A percentile compares a stretch with the other conserved stretches of the same genome.
Evolutionary conservation across 768 basidiomycete genomes (phyloP).

Genomic region (Polyporus arcularius): DNA sequence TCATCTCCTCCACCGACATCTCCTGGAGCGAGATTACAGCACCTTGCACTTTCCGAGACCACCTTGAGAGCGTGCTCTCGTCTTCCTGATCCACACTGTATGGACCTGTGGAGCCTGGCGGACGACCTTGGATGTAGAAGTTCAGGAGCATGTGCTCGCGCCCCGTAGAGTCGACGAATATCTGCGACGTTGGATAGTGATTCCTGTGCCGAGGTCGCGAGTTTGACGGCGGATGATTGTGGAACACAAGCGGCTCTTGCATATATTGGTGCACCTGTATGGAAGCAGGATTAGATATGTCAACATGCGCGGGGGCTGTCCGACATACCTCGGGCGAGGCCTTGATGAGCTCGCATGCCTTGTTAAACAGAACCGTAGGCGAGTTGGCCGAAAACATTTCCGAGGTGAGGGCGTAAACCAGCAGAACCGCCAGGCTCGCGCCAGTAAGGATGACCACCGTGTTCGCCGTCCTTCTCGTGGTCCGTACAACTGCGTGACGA

Average conservation of each 20-base stretch:
- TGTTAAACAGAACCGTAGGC: conserved; percentile 76
- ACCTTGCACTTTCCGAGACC: conserved; percentile 44
- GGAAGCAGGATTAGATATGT: not conserved
- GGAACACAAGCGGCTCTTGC: conserved; percentile 67
- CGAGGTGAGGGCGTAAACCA: conserved; percentile 77
- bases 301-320: no score
- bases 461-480: conserved; percentile 54
- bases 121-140: conserved; percentile 73
- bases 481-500: conserved; percentile 44
- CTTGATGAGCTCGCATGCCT: conserved; percentile 53
- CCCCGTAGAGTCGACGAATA: conserved; percentile 70
- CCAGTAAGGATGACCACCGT: conserved; percentile 65
- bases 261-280: conserved; percentile 69
- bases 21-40: conserved; percentile 45
- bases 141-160: conserved; percentile 84
- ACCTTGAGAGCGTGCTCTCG: conserved; percentile 46
- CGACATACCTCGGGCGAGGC: conserved; percentile 44
- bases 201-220: conserved; percentile 80
- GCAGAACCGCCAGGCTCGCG: conserved; percentile 75
- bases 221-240: conserved; percentile 79
- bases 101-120: conserved; percentile 38
- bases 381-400: conserved; percentile 90
- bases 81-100: conserved; percentile 16
- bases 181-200: conserved; percentile 77
- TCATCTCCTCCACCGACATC: conserved; percentile 57